Evolutionary conservation across 441 rosid genomes (phyloP).

Genomic region (Aquilaria agallochum): DNA sequence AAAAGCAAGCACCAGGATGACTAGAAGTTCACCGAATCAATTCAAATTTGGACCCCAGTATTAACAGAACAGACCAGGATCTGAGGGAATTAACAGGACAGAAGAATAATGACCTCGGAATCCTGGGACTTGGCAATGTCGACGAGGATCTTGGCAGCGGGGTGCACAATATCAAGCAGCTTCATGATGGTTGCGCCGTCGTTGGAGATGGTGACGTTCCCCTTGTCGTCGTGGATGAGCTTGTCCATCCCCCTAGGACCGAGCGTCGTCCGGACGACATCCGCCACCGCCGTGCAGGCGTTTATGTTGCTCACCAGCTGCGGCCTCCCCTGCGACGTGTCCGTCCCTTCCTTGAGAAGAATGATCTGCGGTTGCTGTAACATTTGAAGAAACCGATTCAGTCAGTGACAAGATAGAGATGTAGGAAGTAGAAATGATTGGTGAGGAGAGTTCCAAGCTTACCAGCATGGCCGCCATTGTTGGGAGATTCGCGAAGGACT

Average conservation of each 20-base stretch:
- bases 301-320: constrained; percentile 95
- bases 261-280: constrained; percentile 82
- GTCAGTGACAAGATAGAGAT: neutral
- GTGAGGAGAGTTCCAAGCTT: constrained; percentile 11
- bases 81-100: neutral
- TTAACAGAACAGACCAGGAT: neutral
- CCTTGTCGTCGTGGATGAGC: constrained; percentile 95
- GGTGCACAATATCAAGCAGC: constrained; percentile 91
- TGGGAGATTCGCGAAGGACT: constrained; percentile 6
- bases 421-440: neutral
- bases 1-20: too few relatives aligned
- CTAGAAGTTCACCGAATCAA: too few relatives aligned
- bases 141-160: constrained; percentile 97
- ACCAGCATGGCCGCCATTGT: constrained; percentile 91
- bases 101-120: constrained; percentile 58
- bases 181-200: constrained; percentile 99
- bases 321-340: constrained; percentile 93
- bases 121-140: constrained; percentile 99
- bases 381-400: neutral
- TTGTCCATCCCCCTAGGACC: constrained; percentile 99
- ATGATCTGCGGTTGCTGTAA: constrained; percentile 99
- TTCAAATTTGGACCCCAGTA: neutral
- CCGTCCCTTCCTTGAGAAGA: constrained; percentile 94
- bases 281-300: constrained; percentile 91
- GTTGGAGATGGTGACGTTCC: constrained; percentile 88